phyloP scores from a whole-genome alignment of 441 rosid genomes.

The Erodium trifolium region DNA sequence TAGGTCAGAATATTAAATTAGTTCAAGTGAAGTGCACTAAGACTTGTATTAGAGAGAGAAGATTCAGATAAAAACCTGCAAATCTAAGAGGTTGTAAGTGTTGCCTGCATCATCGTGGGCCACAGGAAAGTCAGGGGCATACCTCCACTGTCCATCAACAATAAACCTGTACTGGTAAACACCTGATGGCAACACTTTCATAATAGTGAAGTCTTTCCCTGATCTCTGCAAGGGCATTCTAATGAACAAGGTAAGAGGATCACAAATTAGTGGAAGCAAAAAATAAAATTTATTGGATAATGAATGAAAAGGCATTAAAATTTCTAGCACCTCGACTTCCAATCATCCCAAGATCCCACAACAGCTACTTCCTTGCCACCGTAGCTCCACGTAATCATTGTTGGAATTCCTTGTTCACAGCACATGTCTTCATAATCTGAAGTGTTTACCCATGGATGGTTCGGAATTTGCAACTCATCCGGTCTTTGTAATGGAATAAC shows the following conservation, averaged over 20 bases:
- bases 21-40: neutral
- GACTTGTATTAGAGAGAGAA: slow-evolving; percentile 2
- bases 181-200: slow-evolving; percentile 94
- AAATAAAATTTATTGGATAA: neutral
- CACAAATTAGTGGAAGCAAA: neutral
- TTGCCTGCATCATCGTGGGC: slow-evolving; percentile 71
- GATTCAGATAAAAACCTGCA: slow-evolving; percentile 37
- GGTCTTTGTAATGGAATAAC: slow-evolving; percentile 81
- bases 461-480: slow-evolving; percentile 74
- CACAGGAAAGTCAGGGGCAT: slow-evolving; percentile 74
- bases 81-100: slow-evolving; percentile 70
- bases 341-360: slow-evolving; percentile 95
- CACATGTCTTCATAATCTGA: slow-evolving; percentile 46
- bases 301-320: neutral
- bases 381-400: slow-evolving; percentile 85
- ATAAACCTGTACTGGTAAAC: slow-evolving; percentile 82
- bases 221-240: slow-evolving; percentile 79
- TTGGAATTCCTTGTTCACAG: slow-evolving; percentile 71
- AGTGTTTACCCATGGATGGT: slow-evolving; percentile 50
- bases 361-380: slow-evolving; percentile 81
- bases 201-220: slow-evolving; percentile 84
- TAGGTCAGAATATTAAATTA: slow-evolving; percentile 7
- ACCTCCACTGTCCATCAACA: slow-evolving; percentile 86
- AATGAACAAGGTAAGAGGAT: slow-evolving; percentile 28
- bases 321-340: slow-evolving; percentile 58